These are phyloP conservation scores for Eucalyptus dawsonii DNA, from an alignment of 345 rosid species.

Conservation along the genomic window DNA sequence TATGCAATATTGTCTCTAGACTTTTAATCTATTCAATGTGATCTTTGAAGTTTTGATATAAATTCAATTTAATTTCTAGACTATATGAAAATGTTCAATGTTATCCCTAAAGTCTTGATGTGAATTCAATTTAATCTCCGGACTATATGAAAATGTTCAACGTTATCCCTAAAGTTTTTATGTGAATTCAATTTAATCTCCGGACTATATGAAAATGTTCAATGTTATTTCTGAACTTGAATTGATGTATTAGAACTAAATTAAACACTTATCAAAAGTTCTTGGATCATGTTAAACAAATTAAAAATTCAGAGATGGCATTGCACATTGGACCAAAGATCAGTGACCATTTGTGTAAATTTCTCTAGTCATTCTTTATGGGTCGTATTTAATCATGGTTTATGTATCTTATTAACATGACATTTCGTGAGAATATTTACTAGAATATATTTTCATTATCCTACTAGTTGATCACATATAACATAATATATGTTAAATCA, in stretches of 20 bases:
- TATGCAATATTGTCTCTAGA: no score
- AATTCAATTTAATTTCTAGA: not conserved
- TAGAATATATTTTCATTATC: not conserved
- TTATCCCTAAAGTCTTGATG: not conserved
- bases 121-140: not conserved
- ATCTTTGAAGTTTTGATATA: not conserved
- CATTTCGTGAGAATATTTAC: not conserved
- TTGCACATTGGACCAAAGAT: not conserved
- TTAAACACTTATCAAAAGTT: not conserved
- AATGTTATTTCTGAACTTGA: not conserved
- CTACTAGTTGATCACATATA: not conserved
- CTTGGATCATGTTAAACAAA: not conserved
- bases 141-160: not conserved
- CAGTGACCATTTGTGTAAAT: not conserved
- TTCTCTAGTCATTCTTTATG: not conserved
- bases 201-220: not conserved
- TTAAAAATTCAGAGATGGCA: rapidly evolving
- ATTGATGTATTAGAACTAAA: not conserved
- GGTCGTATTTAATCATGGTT: not conserved
- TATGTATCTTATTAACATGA: not conserved
- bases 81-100: no score
- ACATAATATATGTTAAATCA: not conserved
- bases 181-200: no score
- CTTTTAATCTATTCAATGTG: no score
- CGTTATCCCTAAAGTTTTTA: not conserved